phyloP scores from a whole-genome alignment of 2,329 filamentous ascomycete species.

The Ceratocystis smalleyi region DNA sequence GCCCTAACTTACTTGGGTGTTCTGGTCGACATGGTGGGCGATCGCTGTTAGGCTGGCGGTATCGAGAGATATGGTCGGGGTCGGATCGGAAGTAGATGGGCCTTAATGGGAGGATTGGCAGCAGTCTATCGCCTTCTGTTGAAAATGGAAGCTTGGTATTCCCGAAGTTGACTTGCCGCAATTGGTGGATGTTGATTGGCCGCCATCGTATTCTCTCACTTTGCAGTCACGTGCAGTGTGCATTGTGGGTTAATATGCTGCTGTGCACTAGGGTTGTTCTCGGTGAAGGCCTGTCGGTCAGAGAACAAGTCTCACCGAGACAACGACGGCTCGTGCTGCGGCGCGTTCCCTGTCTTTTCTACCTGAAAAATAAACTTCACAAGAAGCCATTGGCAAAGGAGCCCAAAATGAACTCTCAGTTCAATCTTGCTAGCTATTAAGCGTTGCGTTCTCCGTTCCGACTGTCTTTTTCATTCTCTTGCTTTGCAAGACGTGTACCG shows the following conservation, averaged over 20 bases:
- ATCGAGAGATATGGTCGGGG: neutral
- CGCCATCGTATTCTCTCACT: neutral
- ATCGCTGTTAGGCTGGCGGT: slow-evolving; percentile 12
- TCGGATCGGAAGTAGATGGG: neutral
- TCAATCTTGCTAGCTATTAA: neutral
- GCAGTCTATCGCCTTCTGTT: neutral
- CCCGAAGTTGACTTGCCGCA: neutral
- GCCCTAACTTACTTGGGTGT: slow-evolving; percentile 27
- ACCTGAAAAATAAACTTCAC: slow-evolving; percentile 2
- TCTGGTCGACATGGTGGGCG: slow-evolving; percentile 29
- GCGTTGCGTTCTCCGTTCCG: neutral
- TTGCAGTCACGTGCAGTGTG: neutral
- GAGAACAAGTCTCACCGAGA: neutral
- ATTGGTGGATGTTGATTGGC: slow-evolving; percentile 10
- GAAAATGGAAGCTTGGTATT: slow-evolving; percentile 2
- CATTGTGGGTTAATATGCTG: neutral
- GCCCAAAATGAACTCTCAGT: neutral
- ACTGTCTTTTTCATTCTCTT: too few relatives aligned
- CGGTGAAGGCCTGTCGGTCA: neutral
- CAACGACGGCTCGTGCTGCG: neutral
- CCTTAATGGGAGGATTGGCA: neutral
- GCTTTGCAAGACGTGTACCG: too few relatives aligned
- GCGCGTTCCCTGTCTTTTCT: slow-evolving; percentile 1
- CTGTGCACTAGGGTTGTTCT: neutral
- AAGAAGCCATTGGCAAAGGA: neutral